Base-by-base conservation (phyloP, 306 rosid genomes). In the Gillenia trifoliata region DNA sequence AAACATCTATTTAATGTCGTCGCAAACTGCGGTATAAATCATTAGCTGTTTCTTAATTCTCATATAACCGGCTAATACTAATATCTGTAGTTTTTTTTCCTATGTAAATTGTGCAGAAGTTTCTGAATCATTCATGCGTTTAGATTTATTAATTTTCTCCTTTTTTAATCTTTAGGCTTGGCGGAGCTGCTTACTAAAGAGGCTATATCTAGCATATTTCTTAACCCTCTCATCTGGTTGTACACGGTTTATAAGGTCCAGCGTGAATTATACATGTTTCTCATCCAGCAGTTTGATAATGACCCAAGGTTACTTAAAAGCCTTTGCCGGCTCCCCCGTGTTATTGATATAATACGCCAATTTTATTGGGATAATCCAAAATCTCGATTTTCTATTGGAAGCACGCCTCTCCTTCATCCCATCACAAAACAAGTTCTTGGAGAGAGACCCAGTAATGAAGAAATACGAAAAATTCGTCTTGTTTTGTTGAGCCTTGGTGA, bases 401-500 rank as follows among this genome's bases (percentile, higher is more conserved):
- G 74, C 79, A 89, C 82, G 80, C 79, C 81, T 80, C 80, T 85
- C 73, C 83, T 85, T 75, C 85, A 77, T 85, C 82, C 89, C 65
- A 73, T 75, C 62, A 83, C 83, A 52, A 76, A 85, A 59, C 78
- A 74, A 76, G 74, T 83, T 72, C 71, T 70, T 28, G 89, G 87
- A 71, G 89, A 85, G 85, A 90, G 86, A 56, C 97, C 91, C 31
- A 83, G 78, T 79, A 81, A 49, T 81, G 98, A 91, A 71, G 98
- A 94, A 87, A 88, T 88, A 72, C 96, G 80, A 50, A 94, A 94
- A 87, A 87, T 94, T 71, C 98, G 98, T 75, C 98, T 94, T 72
- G 91, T 94, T 79, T 85, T 94, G 82, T 88, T 94, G 76, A 89
- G 97, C 86, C 97, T 94, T 65, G 97, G 96, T 57, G 98, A 94